Base-by-base conservation (phyloP, 371 early-diverging fungal species). In the Parasitella parasitica region DNA sequence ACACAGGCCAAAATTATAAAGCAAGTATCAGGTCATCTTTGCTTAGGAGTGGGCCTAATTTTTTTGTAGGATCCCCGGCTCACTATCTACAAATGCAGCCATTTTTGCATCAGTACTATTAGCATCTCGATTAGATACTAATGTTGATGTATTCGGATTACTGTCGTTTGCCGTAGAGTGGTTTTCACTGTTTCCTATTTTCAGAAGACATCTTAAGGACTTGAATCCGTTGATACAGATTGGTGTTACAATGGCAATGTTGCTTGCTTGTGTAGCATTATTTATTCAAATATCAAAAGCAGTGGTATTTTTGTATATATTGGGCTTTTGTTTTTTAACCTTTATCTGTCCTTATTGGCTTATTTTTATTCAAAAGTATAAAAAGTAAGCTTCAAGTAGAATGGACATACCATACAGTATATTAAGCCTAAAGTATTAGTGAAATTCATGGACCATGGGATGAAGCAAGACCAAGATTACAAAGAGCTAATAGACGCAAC, bases 401-500 rank as follows among this genome's bases (percentile, higher is more conserved):
- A 50, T 27, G 46, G 16, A 43, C 13, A 57, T 37, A 30, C 30
- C 20, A n/a, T 38, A 35, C 50, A 28, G 32, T 24, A 36, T 52
- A 22, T 35, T 35, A n/a, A n/a, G n/a, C n/a, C n/a, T n/a, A n/a
- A n/a, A n/a, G n/a, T n/a, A 32, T 2, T 64, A 92, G 92, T 71
- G 94, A 94, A 74, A 95, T 96, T 30, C 91, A 94, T 59, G 97
- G 97, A 0, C 97, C 97, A 16, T 97, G 97, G 97, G 97, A 97
- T 73, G 96, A 96, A 77, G 97, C 97, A 11, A 72, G 88, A 26
- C 94, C 92, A n/a, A 81, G 89, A 38, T 66, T 89, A 13, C 86
- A 84, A 41, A 63, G 72, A 48, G 49, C 73, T 9, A 43, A 43
- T 13, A 80, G 59, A 61, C 67, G 81, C 41, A 57, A 64, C 41